Conservation (phyloP, 805 yeast species). For the Saturnispora saitoi region DNA sequence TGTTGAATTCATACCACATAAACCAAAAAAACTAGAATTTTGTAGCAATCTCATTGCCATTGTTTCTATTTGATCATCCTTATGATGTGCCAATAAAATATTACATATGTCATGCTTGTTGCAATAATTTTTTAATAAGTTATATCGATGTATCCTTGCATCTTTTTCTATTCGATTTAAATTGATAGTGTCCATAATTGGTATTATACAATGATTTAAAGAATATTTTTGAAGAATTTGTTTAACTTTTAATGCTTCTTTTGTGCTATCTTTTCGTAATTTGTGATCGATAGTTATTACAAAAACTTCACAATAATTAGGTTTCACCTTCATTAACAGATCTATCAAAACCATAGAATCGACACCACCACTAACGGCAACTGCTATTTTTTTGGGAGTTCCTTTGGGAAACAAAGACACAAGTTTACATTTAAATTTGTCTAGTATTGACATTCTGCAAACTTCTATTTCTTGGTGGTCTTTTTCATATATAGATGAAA, state of each 20-base stretch:
- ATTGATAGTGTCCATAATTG: slow-evolving; percentile 14
- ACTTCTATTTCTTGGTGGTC: not conserved
- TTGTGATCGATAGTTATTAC: slow-evolving; percentile 66
- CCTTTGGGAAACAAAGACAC: not conserved
- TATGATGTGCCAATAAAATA: slow-evolving; percentile 59
- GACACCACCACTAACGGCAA: slow-evolving; percentile 76
- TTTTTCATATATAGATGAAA: not conserved
- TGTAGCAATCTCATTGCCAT: slow-evolving; percentile 43
- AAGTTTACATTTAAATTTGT: not conserved
- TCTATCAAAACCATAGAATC: slow-evolving; percentile 67
- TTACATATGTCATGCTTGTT: slow-evolving; percentile 23
- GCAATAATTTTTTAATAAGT: slow-evolving; percentile 37
- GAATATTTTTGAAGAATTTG: slow-evolving; percentile 15
- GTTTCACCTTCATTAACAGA: slow-evolving; percentile 31
- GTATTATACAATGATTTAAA: slow-evolving; percentile 21
- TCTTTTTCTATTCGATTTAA: slow-evolving; percentile 35
- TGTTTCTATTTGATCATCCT: slow-evolving; percentile 68
- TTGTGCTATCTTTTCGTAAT: slow-evolving; percentile 38
- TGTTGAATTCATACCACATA: slow-evolving; percentile 46
- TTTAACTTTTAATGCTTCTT: slow-evolving; percentile 40
- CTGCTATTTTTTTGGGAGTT: slow-evolving; percentile 11
- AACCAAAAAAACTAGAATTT: slow-evolving; percentile 46
- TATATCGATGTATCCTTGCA: slow-evolving; percentile 50
- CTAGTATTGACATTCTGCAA: not conserved
- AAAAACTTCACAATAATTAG: slow-evolving; percentile 24